Base-by-base conservation (phyloP, 169 alveolate species). In the Plasmodium falciparum region DNA sequence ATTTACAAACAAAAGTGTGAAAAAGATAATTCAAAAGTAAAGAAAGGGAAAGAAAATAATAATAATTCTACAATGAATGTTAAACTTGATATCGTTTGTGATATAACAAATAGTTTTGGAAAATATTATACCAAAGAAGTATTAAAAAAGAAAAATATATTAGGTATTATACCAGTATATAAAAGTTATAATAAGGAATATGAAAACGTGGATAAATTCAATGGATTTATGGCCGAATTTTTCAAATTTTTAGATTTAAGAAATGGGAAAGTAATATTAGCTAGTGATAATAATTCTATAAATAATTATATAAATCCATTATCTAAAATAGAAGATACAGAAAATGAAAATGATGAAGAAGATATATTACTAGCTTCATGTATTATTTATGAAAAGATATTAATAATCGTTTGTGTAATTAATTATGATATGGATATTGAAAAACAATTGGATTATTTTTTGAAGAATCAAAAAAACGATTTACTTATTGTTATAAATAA, bases 241-340 rank as follows among this genome's bases (percentile, higher is more conserved):
- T 83, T 83, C 52, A 69, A 69, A 20, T 83, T 83, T 61, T 29
- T 83, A 83, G 70, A 83, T 45, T 33, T 83, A 22, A 56, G 69
- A 83, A 83, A 83, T 83, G 91, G 91, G 15, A 83, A 83, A 73
- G 61, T 83, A 29, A 83, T 83, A 83, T 62, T 83, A 69, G 91
- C 91, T 9, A 83, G 76, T 54, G 91, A 83, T 54, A 75, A 83
- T 69, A 83, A 83, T 56, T 69, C 74, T 50, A 29, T 83, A 47
- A 2, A 47, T 20, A 58, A 83, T 29, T 83, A 47, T 56, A 83
- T 26, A 59, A 33, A 67, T 11, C 47, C 66, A 11, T 15, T 13
- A 50, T 26, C 22, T n/a, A 52, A 45, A 65, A 65, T 24, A 17
- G 70, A 58, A 47, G 67, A 65, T 26, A 15, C 43, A 22, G 89